Evolutionary conservation across 129 eudicot genomes (phyloP), one percentile per base, ranked within the genome.

Genomic region (Pulicaria dysenterica): DNA sequence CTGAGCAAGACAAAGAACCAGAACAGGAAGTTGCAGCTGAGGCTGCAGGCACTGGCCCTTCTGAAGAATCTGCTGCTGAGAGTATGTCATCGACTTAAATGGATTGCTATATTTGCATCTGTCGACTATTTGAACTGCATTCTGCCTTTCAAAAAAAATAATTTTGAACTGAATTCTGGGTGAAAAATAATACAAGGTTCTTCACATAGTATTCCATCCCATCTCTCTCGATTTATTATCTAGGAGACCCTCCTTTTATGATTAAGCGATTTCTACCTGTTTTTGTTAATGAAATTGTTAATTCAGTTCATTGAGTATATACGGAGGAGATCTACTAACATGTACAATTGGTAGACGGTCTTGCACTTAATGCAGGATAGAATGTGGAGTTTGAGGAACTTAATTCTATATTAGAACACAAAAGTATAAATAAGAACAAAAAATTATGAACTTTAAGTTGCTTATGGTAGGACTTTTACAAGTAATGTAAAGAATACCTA

Each of bases 1-100:
- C 97, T 53, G 99, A 95, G 80, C 99, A 95, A 85, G 97, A 95
- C 80, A 95, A 90, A 66, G 99, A 94, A 80, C 99, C 96, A 48
- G 99, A 95, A 68, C 96, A 76, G 34, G 99, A 91, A 74, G 95
- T 84, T 70, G 91, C 80, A 37, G 62, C 95, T 31, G 97, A 88
- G 84, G 85, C 79, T 65, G 86, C 72, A 5, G 87, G 85, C 67
- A 40, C 96, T 72, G 97, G 90, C 6, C 92, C 97, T 67, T 42
- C 95, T 63, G 97, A 91, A 79, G 97, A 95, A 55, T 53, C 87
- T 81, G 82, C 86, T 83, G 86, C 91, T 56, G 96, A 91, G 63
- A 38, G 97, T 95, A 90, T 79, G 89, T 74, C 49, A 46, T 75
- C 13, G 49, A 44, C 56, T 36, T 19, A 17, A 41, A 10, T 53